These are phyloP conservation scores for Penicillium sp. DNA, from an alignment of 2,329 filamentous ascomycete species.

Conservation along the genomic window DNA sequence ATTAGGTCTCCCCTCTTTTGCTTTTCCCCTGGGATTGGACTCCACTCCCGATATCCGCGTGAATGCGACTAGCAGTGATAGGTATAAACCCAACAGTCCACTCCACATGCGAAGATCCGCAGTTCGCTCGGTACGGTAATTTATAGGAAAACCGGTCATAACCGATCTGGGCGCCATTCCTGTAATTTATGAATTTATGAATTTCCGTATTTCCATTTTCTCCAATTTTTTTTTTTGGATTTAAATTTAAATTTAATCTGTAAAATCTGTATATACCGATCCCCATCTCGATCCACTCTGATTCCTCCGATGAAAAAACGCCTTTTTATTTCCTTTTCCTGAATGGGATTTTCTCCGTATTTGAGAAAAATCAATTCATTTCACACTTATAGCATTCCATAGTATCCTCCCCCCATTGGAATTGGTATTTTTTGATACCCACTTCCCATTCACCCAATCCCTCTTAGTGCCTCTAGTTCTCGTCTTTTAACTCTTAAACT, in stretches of 20 bases:
- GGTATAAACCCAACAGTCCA: constrained; percentile 14
- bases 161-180: constrained; percentile 5
- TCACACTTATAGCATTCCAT: constrained; percentile 2
- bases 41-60: constrained; percentile 1
- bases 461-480: not conserved
- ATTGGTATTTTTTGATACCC: constrained; percentile 4
- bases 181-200: not conserved
- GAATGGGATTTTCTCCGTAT: not conserved
- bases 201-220: not conserved
- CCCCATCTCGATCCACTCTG: constrained; percentile 19
- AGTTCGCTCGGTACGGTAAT: constrained; percentile 25
- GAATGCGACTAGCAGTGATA: constrained; percentile 14
- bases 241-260: not conserved
- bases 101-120: constrained; percentile 21
- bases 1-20: not conserved
- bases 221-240: no score
- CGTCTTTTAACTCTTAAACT: constrained; percentile 10
- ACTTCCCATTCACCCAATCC: constrained; percentile 1
- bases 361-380: constrained; percentile 9
- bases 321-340: not conserved
- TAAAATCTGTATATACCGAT: constrained; percentile 6
- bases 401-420: constrained; percentile 17
- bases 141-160: constrained; percentile 15
- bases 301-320: constrained; percentile 18
- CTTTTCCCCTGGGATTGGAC: not conserved